Evolutionary conservation across 129 eudicot species (phyloP).

Genomic region (Centrapalus pauciflorus): DNA sequence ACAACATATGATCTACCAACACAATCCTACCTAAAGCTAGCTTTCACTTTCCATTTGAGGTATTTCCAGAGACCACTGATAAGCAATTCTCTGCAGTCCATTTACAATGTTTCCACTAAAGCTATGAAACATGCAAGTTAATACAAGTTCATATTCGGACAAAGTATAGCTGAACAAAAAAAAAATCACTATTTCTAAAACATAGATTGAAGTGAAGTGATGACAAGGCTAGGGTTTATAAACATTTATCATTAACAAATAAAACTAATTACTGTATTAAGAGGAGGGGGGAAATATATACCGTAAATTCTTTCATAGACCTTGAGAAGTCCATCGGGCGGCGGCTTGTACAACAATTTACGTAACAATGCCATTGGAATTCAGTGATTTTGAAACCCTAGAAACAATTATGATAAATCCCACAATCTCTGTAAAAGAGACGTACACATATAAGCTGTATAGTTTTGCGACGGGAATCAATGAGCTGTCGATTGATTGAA

Average conservation of each 20-base stretch:
- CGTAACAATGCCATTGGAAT: constrained; percentile 58
- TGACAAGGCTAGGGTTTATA: neutral
- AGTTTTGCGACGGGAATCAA: neutral
- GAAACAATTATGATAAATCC: constrained; percentile 9
- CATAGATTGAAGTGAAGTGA: constrained; percentile 19
- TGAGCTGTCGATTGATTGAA: neutral
- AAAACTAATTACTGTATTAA: neutral
- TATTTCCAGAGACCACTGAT: neutral
- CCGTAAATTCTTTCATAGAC: constrained; percentile 80
- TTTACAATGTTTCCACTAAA: neutral
- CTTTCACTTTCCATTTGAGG: neutral
- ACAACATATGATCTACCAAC: neutral
- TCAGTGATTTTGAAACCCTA: constrained; percentile 19
- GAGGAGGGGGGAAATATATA: constrained; percentile 6
- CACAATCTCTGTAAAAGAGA: constrained; percentile 11
- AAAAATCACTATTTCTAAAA: neutral
- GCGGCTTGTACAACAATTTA: constrained; percentile 58
- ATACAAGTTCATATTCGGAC: neutral
- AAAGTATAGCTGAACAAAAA: neutral
- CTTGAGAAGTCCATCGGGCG: constrained; percentile 82
- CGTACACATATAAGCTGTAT: no score
- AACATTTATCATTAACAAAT: neutral
- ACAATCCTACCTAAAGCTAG: neutral
- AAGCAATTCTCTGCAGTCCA: no score
- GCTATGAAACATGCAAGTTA: neutral